phyloP scores from a whole-genome alignment of 176 grass and related monocot species.

The Oryza glumipatula region DNA sequence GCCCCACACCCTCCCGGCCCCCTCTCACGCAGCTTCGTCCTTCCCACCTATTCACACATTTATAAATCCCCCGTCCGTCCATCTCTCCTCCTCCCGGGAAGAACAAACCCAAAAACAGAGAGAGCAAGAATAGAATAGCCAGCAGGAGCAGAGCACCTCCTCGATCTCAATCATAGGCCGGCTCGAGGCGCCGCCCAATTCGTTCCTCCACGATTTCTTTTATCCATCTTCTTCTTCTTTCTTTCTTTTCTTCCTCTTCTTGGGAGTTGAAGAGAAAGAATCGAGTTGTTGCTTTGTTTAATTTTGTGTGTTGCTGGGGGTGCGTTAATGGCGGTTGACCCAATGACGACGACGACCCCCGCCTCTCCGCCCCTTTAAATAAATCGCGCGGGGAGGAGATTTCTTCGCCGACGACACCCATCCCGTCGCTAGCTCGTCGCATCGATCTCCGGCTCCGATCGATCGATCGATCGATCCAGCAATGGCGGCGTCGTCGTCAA shows the following conservation, averaged over 20 bases:
- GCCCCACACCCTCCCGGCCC: too few relatives aligned
- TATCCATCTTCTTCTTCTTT: neutral
- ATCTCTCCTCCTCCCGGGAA: slow-evolving; percentile 17
- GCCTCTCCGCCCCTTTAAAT: slow-evolving; percentile 39
- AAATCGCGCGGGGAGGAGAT: slow-evolving; percentile 45
- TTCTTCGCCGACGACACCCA: too few relatives aligned
- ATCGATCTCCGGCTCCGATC: too few relatives aligned
- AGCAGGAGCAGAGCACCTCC: neutral
- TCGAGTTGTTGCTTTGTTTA: neutral
- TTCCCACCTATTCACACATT: slow-evolving; percentile 32
- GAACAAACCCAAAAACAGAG: neutral
- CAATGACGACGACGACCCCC: neutral
- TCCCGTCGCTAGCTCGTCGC: too few relatives aligned
- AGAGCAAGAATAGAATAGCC: neutral
- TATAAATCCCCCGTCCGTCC: slow-evolving; percentile 14
- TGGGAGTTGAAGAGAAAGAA: neutral
- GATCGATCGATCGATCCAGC: too few relatives aligned
- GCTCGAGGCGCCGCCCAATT: slow-evolving; percentile 48
- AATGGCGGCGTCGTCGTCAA: slow-evolving; percentile 22
- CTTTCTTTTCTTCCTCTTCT: neutral
- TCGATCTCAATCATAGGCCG: slow-evolving; percentile 43
- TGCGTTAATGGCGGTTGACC: slow-evolving; percentile 50
- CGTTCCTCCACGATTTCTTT: slow-evolving; percentile 21
- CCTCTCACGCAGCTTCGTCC: neutral
- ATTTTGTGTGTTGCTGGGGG: slow-evolving; percentile 19